Evolutionary conservation across 345 rosid species (phyloP).

Genomic region (Salix koriyanagi): DNA sequence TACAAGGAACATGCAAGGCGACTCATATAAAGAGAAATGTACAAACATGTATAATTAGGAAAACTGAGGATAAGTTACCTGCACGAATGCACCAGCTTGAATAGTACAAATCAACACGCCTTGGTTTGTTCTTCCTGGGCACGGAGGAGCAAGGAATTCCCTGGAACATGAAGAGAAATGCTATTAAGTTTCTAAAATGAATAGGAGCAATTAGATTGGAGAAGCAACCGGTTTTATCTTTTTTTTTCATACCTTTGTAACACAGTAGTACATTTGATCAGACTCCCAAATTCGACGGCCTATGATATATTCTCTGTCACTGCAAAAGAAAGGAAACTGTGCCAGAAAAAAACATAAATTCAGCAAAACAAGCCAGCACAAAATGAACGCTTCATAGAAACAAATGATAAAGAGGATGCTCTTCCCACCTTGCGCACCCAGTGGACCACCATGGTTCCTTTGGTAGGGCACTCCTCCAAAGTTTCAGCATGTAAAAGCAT

Average conservation of each 20-base stretch:
- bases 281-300: conserved; percentile 97
- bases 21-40: neutral
- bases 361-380: conserved; percentile 6
- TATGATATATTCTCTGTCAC: conserved; percentile 87
- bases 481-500: conserved; percentile 63
- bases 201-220: neutral
- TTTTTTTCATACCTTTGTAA: conserved; percentile 65
- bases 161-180: conserved; percentile 37
- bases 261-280: conserved; percentile 66
- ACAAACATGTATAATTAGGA: neutral
- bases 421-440: conserved; percentile 87
- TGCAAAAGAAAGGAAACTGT: conserved; percentile 99
- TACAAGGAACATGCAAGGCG: neutral
- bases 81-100: conserved; percentile 96
- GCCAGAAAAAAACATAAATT: neutral
- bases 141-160: conserved; percentile 71
- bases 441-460: conserved; percentile 78
- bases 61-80: conserved; percentile 42
- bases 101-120: conserved; percentile 86
- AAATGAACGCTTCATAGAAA: conserved; percentile 1
- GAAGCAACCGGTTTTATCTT: conserved; percentile 1
- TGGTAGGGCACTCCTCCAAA: conserved; percentile 61
- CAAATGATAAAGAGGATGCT: neutral
- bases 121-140: conserved; percentile 69
- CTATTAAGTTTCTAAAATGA: neutral